Evolutionary conservation across 192 early-diverging fungal species (phyloP), one percentile per base, ranked within the genome.

Genomic region (Diversispora epigaea): DNA sequence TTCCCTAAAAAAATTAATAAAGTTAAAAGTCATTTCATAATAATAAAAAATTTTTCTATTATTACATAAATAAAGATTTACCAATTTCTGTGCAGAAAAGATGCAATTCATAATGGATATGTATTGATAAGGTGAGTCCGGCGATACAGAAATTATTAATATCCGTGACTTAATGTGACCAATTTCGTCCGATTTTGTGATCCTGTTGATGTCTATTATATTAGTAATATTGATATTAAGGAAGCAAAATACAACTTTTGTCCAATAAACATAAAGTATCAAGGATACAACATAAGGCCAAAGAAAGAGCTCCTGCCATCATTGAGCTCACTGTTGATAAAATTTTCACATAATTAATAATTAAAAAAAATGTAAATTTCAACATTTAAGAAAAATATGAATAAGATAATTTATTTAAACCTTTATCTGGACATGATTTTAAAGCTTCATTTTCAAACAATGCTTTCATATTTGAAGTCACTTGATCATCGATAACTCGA

Each of bases 91-190:
- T 1, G 96, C 97, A 0, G 96, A 92, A 83, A 99, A 99, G 47
- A 99, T 97, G 71, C 88, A 91, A 80, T 99, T 99, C 98, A 99
- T 99, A 44, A 96, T 89, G 4, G 95, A 85, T 62, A 99, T 96
- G 73, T 99, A 98, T 76, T 98, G 93, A 50, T 84, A 83, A 6
- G 98, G 86, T 1, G 89, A 83, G 76, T 99, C 98, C 2, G 89
- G 89, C 0, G 95, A 95, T 9, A 93, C 93, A 0, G 95, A 95
- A 5, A 98, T 56, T 0, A 94, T 83, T 5, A 98, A 80, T 54
- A 99, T 93, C 39, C 96, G 86, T 22, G 96, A 86, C 76, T 90
- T 85, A 65, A 92, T 76, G 45, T 84, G 81, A 5, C 80, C 82
- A 49, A 84, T 73, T 12, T 89, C 88, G 45, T 89, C 83, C 12